Evolutionary conservation across 257 asterid species (phyloP).

Genomic region (Cruciata laevipes): DNA sequence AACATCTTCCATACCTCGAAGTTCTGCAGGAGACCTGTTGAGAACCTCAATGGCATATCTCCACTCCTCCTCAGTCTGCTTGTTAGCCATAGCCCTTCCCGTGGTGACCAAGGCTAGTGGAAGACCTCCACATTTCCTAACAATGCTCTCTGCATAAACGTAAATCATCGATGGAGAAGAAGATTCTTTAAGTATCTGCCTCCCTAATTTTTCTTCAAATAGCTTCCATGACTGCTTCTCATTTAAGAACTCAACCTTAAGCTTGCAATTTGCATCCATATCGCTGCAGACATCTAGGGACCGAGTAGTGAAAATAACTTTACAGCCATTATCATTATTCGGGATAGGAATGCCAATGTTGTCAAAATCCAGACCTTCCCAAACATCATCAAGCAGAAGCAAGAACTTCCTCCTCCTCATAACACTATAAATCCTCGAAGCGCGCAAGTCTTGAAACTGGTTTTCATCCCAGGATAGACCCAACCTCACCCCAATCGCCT

Average conservation of each 20-base stretch:
- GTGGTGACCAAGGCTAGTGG: constrained; percentile 47
- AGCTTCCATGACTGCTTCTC: constrained; percentile 38
- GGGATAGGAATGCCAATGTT: constrained; percentile 42
- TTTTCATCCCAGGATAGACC: constrained; percentile 43
- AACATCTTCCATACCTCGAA: constrained; percentile 49
- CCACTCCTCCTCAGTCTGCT: constrained; percentile 36
- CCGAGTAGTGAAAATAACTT: constrained; percentile 38
- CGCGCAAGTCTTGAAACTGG: constrained; percentile 32
- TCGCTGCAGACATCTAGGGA: constrained; percentile 36
- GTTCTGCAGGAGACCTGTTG: constrained; percentile 34
- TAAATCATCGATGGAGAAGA: constrained; percentile 17
- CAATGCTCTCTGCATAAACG: constrained; percentile 28
- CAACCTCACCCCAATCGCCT: constrained; percentile 37
- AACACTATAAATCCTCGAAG: constrained; percentile 31
- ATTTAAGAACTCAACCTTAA: constrained; percentile 37
- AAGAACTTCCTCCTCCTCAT: constrained; percentile 38
- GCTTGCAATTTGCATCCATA: constrained; percentile 38
- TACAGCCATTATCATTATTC: constrained; percentile 29
- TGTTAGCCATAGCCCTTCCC: constrained; percentile 47
- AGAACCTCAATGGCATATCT: constrained; percentile 33
- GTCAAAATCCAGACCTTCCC: constrained; percentile 42
- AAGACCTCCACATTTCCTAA: constrained; percentile 45
- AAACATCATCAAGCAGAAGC: constrained; percentile 42
- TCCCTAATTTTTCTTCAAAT: constrained; percentile 32
- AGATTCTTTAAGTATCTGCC: constrained; percentile 10